Evolutionary conservation across 176 grass and related monocot genomes (phyloP).

Genomic region (Aegilops sharonensis): DNA sequence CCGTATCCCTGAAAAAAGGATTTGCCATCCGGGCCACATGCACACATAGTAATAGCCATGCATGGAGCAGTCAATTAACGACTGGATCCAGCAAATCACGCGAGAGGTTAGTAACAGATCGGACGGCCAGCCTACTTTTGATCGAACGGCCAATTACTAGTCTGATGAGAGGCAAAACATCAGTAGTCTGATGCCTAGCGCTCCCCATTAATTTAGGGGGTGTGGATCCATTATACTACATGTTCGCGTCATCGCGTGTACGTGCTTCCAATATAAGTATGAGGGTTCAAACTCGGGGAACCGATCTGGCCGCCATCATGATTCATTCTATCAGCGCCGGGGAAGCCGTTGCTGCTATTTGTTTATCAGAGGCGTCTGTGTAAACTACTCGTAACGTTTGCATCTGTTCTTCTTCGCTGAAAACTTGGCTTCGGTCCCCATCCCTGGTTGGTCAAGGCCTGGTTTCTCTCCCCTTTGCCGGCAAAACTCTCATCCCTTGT

Average conservation of each 20-base stretch:
- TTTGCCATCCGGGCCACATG: no score
- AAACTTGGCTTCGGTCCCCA: conserved; percentile 55
- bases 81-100: no score
- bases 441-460: conserved; percentile 21
- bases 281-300: conserved; percentile 9
- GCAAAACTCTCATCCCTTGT: not conserved
- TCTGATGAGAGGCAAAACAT: no score
- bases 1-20: no score
- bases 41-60: no score
- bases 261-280: not conserved
- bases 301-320: not conserved
- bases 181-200: no score
- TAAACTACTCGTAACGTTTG: not conserved
- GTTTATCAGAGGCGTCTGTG: not conserved
- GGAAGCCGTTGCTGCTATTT: not conserved
- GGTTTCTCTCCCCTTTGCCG: conserved; percentile 35
- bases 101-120: no score
- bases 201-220: no score
- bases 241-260: not conserved
- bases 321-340: not conserved
- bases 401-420: conserved; percentile 19
- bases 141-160: no score
- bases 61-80: no score
- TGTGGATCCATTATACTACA: not conserved
- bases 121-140: no score